Evolutionary conservation across 768 basidiomycete genomes (phyloP), one percentile per base, ranked within the genome.

Genomic region (Pleurotus ostreatus): DNA sequence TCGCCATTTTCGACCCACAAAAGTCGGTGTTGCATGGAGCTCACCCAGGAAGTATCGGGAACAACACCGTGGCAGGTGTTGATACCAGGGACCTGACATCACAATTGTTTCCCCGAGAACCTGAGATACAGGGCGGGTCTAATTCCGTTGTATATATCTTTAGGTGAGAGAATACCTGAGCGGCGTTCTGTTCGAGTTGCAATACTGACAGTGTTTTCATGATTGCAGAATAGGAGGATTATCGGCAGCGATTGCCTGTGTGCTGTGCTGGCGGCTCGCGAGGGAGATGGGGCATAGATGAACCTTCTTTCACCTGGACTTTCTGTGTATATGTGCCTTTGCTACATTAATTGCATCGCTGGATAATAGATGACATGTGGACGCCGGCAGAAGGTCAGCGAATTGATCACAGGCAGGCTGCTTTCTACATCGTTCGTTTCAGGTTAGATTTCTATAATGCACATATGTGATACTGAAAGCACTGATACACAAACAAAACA

Each of bases 91-190:
- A 55, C 40, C 2, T 56, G 56, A 55, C 13, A 22, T 57, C 9
- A 40, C 25, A 7, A 55, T 7, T 40, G 18, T 59, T 58, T 57
- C 62, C 62, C 52, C 66, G 49, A 12, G 57, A 53, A n/a, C 41
- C 23, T 3, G 64, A 62, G 15, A 64, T 59, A n/a, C 65, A 65
- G 40, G 57, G 57, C 25, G 63, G 62, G 2, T 79, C 85, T 1
- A 85, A 87, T 68, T 85, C 90, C n/a, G 82, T 92, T 3, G 90
- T 84, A 8, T 80, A 92, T 62, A 82, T 94, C 30, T 92, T 94
- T 66, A 75, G 86, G 91, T 90, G 60, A 65, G 85, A 71, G 2
- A n/a, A 49, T 43, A 46, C 55, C 46, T 57, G 12, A 0, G 4
- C 15, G 40, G 25, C 37, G 8, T 52, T 54, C 58, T 39, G 30